Percentiles rank a stretch among this genome's conserved stretches.
Conservation (phyloP, 768 basidiomycete genomes). For the Phylloporus arenicola region DNA sequence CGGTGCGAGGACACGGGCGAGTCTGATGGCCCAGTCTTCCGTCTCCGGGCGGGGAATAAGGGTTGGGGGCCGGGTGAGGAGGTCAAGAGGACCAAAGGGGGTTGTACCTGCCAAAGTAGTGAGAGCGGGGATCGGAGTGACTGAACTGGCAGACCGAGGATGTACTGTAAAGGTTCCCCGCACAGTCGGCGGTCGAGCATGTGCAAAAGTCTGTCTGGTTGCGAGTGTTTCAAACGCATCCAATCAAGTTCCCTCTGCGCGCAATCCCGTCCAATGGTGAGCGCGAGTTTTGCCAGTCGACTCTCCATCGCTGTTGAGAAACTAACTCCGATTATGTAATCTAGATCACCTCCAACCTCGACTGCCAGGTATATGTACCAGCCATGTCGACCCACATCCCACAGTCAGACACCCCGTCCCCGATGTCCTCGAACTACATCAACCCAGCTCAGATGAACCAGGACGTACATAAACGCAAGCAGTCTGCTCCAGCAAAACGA, state of each 20-base stretch:
- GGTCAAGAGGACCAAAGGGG: conserved; percentile 80
- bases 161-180: conserved; percentile 88
- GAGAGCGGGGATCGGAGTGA: not conserved
- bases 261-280: conserved; percentile 29
- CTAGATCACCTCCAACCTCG: conserved; percentile 9
- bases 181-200: conserved; percentile 55
- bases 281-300: conserved; percentile 29
- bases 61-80: conserved; percentile 69
- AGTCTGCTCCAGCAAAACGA: conserved; percentile 43
- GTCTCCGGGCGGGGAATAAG: conserved; percentile 97
- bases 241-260: conserved; percentile 45
- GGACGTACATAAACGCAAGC: conserved; percentile 37
- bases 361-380: not conserved
- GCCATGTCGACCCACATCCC: conserved; percentile 6
- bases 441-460: conserved; percentile 39
- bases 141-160: conserved; percentile 54
- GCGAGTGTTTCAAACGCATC: conserved; percentile 34
- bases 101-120: conserved; percentile 48
- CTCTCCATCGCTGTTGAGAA: conserved; percentile 5
- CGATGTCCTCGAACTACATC: conserved; percentile 30
- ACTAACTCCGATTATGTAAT: conserved; percentile 17
- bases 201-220: conserved; percentile 17
- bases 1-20: conserved; percentile 41
- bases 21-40: conserved; percentile 69
- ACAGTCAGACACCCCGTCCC: not conserved